These are phyloP conservation scores for Didymella glomerata DNA, from an alignment of 2,329 filamentous ascomycete species.

Conservation along the genomic window DNA sequence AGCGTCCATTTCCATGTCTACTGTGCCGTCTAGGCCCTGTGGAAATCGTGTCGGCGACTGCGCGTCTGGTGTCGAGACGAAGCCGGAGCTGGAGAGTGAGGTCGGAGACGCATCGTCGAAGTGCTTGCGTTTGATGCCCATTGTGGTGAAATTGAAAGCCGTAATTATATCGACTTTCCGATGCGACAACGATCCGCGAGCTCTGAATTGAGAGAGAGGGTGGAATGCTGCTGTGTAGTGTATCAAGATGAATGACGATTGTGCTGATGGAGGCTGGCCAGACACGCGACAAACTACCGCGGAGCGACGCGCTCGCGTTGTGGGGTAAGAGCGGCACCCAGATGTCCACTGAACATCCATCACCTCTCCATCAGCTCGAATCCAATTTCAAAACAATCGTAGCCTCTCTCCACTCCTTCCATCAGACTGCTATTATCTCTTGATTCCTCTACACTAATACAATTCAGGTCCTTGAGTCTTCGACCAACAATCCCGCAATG, in stretches of 20 bases:
- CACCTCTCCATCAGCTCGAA: not conserved
- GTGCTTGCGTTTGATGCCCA: constrained; percentile 68
- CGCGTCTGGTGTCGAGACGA: constrained; percentile 42
- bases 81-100: constrained; percentile 51
- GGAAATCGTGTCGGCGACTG: constrained; percentile 39
- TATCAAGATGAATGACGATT: constrained; percentile 22
- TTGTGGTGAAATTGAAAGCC: constrained; percentile 35
- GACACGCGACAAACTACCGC: constrained; percentile 28
- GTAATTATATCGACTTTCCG: too few species aligned
- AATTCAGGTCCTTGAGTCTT: too few species aligned
- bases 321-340: constrained; percentile 19
- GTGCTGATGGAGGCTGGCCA: constrained; percentile 41
- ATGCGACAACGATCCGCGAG: not conserved
- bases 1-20: constrained; percentile 43
- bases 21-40: constrained; percentile 29
- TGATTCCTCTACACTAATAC: too few species aligned
- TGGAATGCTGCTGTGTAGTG: not conserved
- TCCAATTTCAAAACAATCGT: too few species aligned
- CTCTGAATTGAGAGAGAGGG: not conserved
- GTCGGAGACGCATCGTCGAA: constrained; percentile 58
- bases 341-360: not conserved
- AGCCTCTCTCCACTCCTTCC: too few species aligned
- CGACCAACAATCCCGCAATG: too few species aligned
- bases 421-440: too few species aligned
- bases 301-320: constrained; percentile 33